A percentile compares a stretch with the other conserved stretches of the same genome.
Conservation (phyloP, 2,329 filamentous ascomycete species). For the Ophiostoma ips region DNA sequence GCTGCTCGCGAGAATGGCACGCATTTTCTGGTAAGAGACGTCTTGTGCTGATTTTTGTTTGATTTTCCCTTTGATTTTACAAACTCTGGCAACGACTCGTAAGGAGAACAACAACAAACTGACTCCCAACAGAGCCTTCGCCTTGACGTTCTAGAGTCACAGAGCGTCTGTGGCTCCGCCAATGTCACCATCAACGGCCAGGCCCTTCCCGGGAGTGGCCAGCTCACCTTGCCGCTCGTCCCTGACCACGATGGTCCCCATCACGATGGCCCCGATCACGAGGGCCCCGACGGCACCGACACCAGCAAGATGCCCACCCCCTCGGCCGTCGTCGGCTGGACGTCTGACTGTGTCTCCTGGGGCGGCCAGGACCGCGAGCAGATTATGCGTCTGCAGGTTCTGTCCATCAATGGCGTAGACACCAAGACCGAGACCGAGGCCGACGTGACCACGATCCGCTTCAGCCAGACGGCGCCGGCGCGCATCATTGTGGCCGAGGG, state of each 20-base stretch:
- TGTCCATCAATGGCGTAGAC: constrained; percentile 26
- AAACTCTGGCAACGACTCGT: too few relatives aligned
- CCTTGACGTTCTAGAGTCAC: constrained; percentile 31
- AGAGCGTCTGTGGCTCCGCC: constrained; percentile 30
- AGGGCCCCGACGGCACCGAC: background rate
- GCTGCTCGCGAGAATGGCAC: constrained; percentile 4
- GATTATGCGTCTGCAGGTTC: constrained; percentile 29
- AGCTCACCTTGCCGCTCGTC: constrained; percentile 27
- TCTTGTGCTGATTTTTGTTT: background rate
- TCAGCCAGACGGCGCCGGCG: constrained; percentile 31
- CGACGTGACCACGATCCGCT: constrained; percentile 23
- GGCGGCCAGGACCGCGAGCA: constrained; percentile 28
- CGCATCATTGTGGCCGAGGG: constrained; percentile 30
- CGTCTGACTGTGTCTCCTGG: constrained; percentile 30
- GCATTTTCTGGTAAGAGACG: constrained; percentile 15
- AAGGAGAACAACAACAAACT: too few relatives aligned
- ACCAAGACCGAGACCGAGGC: constrained; percentile 10
- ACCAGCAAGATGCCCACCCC: constrained; percentile 9
- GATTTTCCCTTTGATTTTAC: background rate
- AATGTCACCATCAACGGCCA: constrained; percentile 35
- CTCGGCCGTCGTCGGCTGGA: constrained; percentile 31
- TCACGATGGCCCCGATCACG: constrained; percentile 6
- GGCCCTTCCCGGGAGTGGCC: constrained; percentile 27
- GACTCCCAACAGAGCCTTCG: constrained; percentile 25
- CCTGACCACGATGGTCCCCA: constrained; percentile 17